These are phyloP conservation scores for Grosmannia huntii DNA, from an alignment of 2,329 filamentous ascomycete species.

Conservation along the genomic window DNA sequence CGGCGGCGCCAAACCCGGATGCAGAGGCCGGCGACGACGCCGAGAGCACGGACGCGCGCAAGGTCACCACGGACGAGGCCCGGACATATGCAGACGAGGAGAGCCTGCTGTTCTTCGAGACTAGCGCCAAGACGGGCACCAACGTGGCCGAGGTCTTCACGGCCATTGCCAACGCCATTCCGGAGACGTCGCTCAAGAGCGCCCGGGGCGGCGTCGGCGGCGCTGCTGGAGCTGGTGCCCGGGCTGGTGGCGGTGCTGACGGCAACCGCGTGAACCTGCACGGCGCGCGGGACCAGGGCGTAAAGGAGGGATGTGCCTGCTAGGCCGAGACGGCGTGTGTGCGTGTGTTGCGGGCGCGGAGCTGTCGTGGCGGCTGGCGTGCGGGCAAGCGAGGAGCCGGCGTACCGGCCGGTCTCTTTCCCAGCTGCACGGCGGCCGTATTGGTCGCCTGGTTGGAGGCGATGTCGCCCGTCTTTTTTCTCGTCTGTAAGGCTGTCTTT, in stretches of 20 bases:
- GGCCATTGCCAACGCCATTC: constrained; percentile 94
- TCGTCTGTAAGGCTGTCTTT: neutral
- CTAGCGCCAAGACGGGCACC: constrained; percentile 87
- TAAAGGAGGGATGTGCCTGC: constrained; percentile 88
- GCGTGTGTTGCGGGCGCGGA: neutral
- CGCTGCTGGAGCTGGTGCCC: constrained; percentile 43
- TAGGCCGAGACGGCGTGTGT: constrained; percentile 22
- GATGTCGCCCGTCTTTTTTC: neutral
- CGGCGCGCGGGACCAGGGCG: constrained; percentile 56
- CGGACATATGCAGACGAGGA: constrained; percentile 93
- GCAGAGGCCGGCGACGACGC: constrained; percentile 47
- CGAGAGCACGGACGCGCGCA: constrained; percentile 73
- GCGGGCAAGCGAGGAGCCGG: neutral
- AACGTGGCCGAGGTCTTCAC: constrained; percentile 96
- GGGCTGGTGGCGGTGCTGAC: constrained; percentile 34
- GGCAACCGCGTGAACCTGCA: constrained; percentile 75
- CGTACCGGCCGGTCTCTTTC: neutral
- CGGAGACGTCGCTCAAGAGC: constrained; percentile 90
- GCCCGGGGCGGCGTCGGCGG: constrained; percentile 51
- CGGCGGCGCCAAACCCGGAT: constrained; percentile 33
- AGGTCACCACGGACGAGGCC: constrained; percentile 82
- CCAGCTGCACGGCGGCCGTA: neutral
- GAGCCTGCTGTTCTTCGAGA: constrained; percentile 90
- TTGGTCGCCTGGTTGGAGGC: neutral
- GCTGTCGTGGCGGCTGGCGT: neutral